A percentile compares a stretch with the other conserved stretches of the same genome.
These are phyloP conservation scores for Hortaea werneckii DNA, from an alignment of 2,329 filamentous ascomycete genomes.

Conservation along the genomic window DNA sequence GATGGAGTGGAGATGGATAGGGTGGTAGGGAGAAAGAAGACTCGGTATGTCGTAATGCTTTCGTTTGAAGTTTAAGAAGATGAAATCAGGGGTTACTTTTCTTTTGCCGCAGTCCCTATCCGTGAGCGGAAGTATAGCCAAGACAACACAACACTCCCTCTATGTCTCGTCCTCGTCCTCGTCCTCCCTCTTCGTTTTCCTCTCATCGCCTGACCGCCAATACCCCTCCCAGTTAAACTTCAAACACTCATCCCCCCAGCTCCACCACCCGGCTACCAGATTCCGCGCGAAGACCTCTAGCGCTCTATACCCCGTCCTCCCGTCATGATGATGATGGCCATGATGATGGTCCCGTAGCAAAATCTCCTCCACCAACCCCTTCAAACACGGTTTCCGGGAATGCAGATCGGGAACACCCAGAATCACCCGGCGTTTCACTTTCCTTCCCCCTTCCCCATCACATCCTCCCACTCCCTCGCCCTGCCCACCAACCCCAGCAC, in stretches of 20 bases:
- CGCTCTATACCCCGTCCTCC: conserved; percentile 40
- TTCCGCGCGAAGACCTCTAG: conserved; percentile 72
- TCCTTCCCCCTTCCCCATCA: conserved; percentile 34
- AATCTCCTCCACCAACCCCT: conserved; percentile 38
- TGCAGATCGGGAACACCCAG: conserved; percentile 65
- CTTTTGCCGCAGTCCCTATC: too few species aligned
- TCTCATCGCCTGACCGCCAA: conserved; percentile 28
- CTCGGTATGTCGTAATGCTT: too few species aligned
- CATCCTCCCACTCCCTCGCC: background rate
- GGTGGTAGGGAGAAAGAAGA: too few species aligned
- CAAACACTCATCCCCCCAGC: conserved; percentile 65
- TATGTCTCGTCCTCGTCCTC: too few species aligned
- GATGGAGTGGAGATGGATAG: too few species aligned
- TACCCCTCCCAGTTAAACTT: conserved; percentile 53
- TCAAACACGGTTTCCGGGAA: conserved; percentile 67
- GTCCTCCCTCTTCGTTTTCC: too few species aligned
- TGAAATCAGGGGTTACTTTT: too few species aligned
- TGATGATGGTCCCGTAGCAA: too few species aligned
- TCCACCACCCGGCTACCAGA: conserved; percentile 65
- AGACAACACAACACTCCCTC: too few species aligned
- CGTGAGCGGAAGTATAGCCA: too few species aligned
- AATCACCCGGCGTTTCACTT: conserved; percentile 46
- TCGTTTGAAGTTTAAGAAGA: too few species aligned
- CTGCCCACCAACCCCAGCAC: conserved; percentile 3
- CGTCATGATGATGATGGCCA: conserved; percentile 35